These are phyloP conservation scores for Acanthamoeba culbertsoni DNA, from an alignment of 208 protist species.

Conservation along the genomic window DNA sequence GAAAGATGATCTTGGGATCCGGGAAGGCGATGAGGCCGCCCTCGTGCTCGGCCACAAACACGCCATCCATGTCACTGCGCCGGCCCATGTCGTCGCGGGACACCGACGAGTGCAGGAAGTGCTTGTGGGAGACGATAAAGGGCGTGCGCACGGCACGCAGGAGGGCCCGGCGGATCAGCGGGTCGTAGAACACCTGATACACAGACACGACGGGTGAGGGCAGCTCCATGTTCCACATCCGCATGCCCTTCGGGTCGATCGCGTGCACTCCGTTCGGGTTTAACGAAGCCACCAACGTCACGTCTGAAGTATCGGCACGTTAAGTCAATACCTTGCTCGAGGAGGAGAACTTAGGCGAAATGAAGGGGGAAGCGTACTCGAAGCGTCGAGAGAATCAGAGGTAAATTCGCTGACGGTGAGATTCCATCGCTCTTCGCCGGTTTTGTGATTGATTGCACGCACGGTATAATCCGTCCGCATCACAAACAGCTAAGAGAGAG, in stretches of 20 bases:
- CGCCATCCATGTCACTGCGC: neutral
- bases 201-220: neutral
- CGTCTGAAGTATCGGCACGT: neutral
- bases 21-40: neutral
- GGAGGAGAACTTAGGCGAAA: neutral
- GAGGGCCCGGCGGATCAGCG: neutral
- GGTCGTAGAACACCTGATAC: neutral
- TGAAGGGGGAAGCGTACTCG: neutral
- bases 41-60: neutral
- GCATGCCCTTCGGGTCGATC: neutral
- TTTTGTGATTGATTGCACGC: neutral
- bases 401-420: neutral
- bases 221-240: neutral
- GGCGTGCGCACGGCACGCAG: neutral
- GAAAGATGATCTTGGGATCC: neutral
- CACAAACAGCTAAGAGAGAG: neutral
- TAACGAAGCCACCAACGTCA: neutral
- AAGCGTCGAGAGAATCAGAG: neutral
- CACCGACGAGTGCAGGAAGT: constrained; percentile 7
- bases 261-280: neutral
- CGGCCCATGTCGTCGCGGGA: neutral
- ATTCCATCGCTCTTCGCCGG: neutral
- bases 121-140: constrained; percentile 5
- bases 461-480: neutral
- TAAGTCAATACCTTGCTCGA: too few species aligned